Evolutionary conservation across 2,329 filamentous ascomycete genomes (phyloP), one percentile per base, ranked within the genome.

Genomic region (Aspergillus phoenicis): DNA sequence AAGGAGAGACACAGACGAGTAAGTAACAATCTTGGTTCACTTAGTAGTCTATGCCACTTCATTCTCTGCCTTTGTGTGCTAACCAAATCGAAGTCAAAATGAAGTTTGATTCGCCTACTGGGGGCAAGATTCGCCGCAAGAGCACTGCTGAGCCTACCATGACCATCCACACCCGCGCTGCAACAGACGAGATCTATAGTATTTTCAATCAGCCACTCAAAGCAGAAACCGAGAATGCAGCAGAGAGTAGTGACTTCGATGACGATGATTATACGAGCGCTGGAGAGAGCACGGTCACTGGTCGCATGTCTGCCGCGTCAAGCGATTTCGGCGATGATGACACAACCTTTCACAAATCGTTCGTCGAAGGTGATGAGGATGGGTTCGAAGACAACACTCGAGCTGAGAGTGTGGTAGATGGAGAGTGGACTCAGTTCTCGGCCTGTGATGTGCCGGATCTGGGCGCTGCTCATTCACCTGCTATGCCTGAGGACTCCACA

Each of bases 121-220:
- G 88, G n/a, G 88, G 87, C 4, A 98, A 96, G 76, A 84, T 94
- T 58, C 90, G 89, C 65, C 91, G 91, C 75, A 95, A 90, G 74
- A 88, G 88, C 55, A 83, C 83, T 10, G 79, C 82, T 38, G 94
- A 98, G 76, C 91, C 93, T n/a, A 99, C 95, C 1, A 97, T 99
- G 93, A 99, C 95, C 0, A 86, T 99, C 66, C 93, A 98, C 73
- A 99, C 95, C 11, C 91, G 87, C 69, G 94, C 95, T 66, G 95
- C 95, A 4, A 97, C 94, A 64, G 93, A 98, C 68, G 95, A 99
- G 68, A 97, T 99, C 56, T 98, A 98, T 71, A 93, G 93, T 60
- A 91, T 99, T 52, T 99, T 98, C 78, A 98, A 95, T 71, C 91
- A 95, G 60, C 94, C 95, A 1, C 76, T 94, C 38, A 83, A 84